Evolutionary conservation across 306 rosid genomes (phyloP), one percentile per base, ranked within the genome.

Genomic region (Casuarina glauca): DNA sequence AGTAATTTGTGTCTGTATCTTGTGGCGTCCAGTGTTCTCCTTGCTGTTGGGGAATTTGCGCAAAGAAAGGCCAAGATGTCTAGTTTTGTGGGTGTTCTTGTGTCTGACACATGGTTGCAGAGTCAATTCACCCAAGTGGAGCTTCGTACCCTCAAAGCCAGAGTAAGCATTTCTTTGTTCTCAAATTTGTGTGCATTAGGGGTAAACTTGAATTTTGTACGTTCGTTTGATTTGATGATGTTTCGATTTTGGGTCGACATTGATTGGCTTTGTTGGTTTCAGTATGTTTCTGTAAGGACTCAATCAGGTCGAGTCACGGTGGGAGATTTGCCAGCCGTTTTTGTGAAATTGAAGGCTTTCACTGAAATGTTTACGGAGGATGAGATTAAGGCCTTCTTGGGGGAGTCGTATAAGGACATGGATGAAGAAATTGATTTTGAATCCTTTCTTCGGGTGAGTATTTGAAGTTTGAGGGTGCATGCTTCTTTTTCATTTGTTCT

Each of bases 121-220:
- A 87, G 93, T 87, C 98, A 93, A 83, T 96, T 96, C 93, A 96
- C 99, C 55, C 99, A 96, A 93, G 99, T 96, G 76, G 99, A 93
- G 84, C 97, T 96, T 74, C 90, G 99, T 35, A 86, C 96, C 69
- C 93, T 96, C 83, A 96, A 96, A 88, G 87, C 98, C 55, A 96
- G 84, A 77, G 99, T 93, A 78, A 52, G 91, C 79, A 42, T 70
- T 66, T 50, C 6, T 76, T 51, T 4, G 11, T 16, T 67, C 61
- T n/a, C 70, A 15, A 46, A 39, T 45, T 26, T 26, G 15, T 52
- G 38, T 20, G 71, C 50, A 17, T 42, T 46, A 75, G 52, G n/a
- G 0, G 32, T 51, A 72, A 32, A 2, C 43, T 63, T 61, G 38
- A 19, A 50, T 51, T 41, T 4, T 2, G 7, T 69, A 8, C 36